Evolutionary conservation across 108 stramenopile species (phyloP), one percentile per base, ranked within the genome.

Genomic region (Stephanodiscus minutulus): DNA sequence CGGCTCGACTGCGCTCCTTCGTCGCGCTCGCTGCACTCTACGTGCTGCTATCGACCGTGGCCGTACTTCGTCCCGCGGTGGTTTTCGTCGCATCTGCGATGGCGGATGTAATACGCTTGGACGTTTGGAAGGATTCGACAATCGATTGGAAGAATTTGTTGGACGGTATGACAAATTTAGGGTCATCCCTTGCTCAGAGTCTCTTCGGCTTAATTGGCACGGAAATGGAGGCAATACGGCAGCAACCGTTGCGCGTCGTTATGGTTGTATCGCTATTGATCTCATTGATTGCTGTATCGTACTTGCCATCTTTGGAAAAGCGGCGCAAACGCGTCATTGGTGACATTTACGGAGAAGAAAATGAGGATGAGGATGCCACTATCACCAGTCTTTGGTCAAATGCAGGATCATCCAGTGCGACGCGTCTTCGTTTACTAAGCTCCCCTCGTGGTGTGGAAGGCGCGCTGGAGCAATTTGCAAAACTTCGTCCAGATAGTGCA

Each of bases 361-460:
- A 84, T 20, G 73, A 81, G 0, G 76, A 61, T 21, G 57, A 70
- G 12, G 60, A 74, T 55, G 60, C 74, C 12, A 58, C 57, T 1
- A 61, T 68, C 28, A 64, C 71, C 5, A 83, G 83, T 31, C 56
- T 76, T 25, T 77, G 78, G 68, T 85, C 84, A 0, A 82, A 85
- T 50, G 67, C 91, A 18, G 93, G 93, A n/a, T 65, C 79, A 3
- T 91, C 90, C 13, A 88, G 88, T 66, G 86, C 90, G 11, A 83
- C 77, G n/a, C 53, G 93, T 35, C 82, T 94, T 52, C 53, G 70
- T 21, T 48, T 91, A 55, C 70, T 87, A 2, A 87, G 87, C 20
- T 77, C 87, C 7, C 77, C 74, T 39, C 86, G 83, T 39, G 85
- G 86, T 13, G 69, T 90, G 11, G 89, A 94, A 52, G 80, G 73